Evolutionary conservation across 2,329 filamentous ascomycete species (phyloP).

Genomic region (Fusarium foetens): DNA sequence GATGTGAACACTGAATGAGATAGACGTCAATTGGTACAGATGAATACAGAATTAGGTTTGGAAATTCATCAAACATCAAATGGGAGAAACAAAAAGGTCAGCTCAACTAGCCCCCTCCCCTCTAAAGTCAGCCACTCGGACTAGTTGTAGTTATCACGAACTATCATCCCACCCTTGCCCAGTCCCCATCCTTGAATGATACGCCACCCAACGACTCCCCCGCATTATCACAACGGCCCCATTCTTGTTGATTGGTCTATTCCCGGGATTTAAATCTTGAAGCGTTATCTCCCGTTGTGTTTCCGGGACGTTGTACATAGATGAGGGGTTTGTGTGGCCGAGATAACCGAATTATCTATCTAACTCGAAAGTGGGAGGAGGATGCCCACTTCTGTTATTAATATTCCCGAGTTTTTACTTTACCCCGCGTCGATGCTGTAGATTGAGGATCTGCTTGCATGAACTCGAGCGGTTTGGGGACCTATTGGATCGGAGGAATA

Average conservation of each 20-base stretch:
- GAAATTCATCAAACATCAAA: not conserved
- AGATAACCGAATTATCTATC: not conserved
- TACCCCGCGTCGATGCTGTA: not conserved
- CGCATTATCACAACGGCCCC: not conserved
- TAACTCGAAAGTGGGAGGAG: not conserved
- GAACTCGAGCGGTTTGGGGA: not conserved
- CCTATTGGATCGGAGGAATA: not conserved
- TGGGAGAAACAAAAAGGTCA: not conserved
- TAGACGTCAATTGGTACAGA: not conserved
- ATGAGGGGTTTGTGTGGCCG: not conserved
- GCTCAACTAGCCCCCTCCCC: not conserved
- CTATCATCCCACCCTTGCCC: not conserved
- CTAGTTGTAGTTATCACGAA: constrained; percentile 4
- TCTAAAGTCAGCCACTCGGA: not conserved
- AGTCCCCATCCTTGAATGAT: not conserved
- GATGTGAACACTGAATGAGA: not conserved
- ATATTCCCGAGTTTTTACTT: not conserved
- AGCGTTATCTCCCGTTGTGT: not conserved
- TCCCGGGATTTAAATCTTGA: not conserved
- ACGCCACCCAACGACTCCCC: not conserved
- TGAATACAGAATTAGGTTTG: not conserved
- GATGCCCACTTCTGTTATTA: not conserved
- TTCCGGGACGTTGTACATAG: not conserved
- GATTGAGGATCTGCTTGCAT: not conserved
- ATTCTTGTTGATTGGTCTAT: not conserved